Conservation (phyloP, 2,329 filamentous ascomycete genomes). For the Diaporthe sp. region DNA sequence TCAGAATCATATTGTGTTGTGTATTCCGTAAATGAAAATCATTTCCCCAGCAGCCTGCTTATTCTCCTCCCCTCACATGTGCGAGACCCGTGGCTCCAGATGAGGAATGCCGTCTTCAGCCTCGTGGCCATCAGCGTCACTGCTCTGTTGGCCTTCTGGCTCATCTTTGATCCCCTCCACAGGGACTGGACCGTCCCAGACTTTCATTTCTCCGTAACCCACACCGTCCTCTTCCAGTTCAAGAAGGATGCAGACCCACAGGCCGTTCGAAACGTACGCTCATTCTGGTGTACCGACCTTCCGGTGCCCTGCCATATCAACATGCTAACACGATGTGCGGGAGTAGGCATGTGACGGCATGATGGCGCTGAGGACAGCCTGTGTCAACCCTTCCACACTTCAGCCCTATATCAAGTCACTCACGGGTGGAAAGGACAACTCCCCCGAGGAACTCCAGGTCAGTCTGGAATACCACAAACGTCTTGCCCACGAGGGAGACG, state of each 20-base stretch:
- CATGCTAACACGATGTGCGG: neutral
- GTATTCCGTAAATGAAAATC: neutral
- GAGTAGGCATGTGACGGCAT: slow-evolving; percentile 44
- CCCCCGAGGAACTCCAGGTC: slow-evolving; percentile 70
- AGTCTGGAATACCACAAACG: neutral
- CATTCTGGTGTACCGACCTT: neutral
- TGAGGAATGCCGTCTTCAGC: slow-evolving; percentile 11
- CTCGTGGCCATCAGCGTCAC: slow-evolving; percentile 12
- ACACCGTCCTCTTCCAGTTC: slow-evolving; percentile 44
- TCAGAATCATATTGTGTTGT: too few relatives aligned
- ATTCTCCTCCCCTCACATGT: neutral
- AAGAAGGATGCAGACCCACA: slow-evolving; percentile 40
- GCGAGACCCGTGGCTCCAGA: neutral
- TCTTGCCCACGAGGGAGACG: neutral
- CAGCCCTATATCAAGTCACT: slow-evolving; percentile 68
- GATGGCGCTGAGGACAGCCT: slow-evolving; percentile 64
- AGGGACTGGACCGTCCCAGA: slow-evolving; percentile 1
- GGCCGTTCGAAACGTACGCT: slow-evolving; percentile 44
- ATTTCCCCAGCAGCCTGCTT: neutral
- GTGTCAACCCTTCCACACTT: slow-evolving; percentile 68
- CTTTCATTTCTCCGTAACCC: slow-evolving; percentile 37
- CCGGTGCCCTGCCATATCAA: neutral
- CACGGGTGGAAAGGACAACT: slow-evolving; percentile 70
- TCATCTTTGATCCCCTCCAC: slow-evolving; percentile 18
- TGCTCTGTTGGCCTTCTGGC: slow-evolving; percentile 6